Percentiles rank a stretch among this genome's conserved stretches.
Conservation (phyloP, 257 asterid genomes). For the Jacaranda copaia region DNA sequence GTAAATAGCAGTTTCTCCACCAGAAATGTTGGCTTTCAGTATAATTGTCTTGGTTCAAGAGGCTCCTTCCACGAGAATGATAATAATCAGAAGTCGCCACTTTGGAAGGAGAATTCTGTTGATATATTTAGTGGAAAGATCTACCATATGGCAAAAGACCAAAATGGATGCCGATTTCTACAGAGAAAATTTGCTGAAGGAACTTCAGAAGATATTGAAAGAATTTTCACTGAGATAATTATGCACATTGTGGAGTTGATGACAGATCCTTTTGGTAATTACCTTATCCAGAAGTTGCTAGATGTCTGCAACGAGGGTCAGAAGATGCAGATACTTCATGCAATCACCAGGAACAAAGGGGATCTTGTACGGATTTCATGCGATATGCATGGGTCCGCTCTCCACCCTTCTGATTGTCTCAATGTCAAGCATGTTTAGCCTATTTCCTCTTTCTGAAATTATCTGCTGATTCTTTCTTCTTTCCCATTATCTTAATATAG, state of each 20-base stretch:
- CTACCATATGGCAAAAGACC: conserved; percentile 4
- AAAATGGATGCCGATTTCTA: conserved; percentile 5
- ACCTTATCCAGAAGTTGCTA: conserved; percentile 1
- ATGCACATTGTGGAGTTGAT: conserved; percentile 18
- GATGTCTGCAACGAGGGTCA: background rate
- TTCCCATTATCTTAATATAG: background rate
- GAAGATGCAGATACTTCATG: conserved; percentile 12
- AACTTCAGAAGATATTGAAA: background rate
- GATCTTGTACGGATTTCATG: conserved; percentile 10
- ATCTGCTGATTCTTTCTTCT: background rate
- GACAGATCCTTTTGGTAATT: conserved; percentile 11
- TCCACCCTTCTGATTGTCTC: background rate
- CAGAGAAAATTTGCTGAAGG: conserved; percentile 11
- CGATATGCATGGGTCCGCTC: background rate
- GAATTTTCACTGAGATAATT: conserved; percentile 4
- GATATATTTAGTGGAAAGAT: background rate
- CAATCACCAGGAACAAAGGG: conserved; percentile 6
- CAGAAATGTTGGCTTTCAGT: background rate
- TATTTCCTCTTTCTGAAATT: background rate
- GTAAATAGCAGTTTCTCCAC: background rate
- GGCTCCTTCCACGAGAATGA: background rate
- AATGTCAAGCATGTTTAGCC: background rate
- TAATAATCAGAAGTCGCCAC: conserved; percentile 4
- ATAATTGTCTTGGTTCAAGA: background rate
- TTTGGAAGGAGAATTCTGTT: background rate